These are phyloP conservation scores for Prasinococcaceae sp. DNA, from an alignment of 139 green algal genomes.

Conservation along the genomic window DNA sequence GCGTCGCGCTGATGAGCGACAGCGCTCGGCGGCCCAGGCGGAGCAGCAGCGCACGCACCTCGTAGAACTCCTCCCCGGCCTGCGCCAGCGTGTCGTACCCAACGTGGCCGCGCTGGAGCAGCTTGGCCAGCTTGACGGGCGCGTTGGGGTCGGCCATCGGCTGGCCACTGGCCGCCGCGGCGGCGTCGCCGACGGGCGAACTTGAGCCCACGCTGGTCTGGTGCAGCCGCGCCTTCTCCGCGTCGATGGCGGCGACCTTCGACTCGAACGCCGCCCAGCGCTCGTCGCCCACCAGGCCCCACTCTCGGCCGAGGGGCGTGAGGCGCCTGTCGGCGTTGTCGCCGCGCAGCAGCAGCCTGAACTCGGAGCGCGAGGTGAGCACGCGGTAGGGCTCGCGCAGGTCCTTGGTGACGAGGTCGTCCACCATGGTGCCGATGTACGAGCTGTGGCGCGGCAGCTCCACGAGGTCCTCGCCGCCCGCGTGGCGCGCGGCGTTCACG, in stretches of 20 bases:
- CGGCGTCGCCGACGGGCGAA: slow-evolving; percentile 14
- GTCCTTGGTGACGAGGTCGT: slow-evolving; percentile 95
- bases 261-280: slow-evolving; percentile 50
- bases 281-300: slow-evolving; percentile 68
- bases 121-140: slow-evolving; percentile 51
- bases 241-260: slow-evolving; percentile 41
- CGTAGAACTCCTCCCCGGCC: slow-evolving; percentile 25
- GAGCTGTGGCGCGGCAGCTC: slow-evolving; percentile 52
- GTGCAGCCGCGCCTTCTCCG: slow-evolving; percentile 52
- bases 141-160: too few relatives aligned
- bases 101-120: slow-evolving; percentile 75
- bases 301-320: slow-evolving; percentile 67
- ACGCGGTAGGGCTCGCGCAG: slow-evolving; percentile 92
- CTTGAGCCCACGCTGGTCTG: slow-evolving; percentile 28
- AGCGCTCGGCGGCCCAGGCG: not conserved
- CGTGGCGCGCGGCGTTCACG: slow-evolving; percentile 69
- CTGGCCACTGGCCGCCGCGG: slow-evolving; percentile 50
- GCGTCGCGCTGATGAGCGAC: not conserved
- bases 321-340: slow-evolving; percentile 91
- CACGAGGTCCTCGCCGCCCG: slow-evolving; percentile 31
- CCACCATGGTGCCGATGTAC: slow-evolving; percentile 87
- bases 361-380: slow-evolving; percentile 83
- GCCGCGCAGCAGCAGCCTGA: slow-evolving; percentile 73
- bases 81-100: slow-evolving; percentile 60
- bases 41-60: not conserved